Evolutionary conservation across 768 basidiomycete genomes (phyloP).

Genomic region (Boletus tomentosulus): DNA sequence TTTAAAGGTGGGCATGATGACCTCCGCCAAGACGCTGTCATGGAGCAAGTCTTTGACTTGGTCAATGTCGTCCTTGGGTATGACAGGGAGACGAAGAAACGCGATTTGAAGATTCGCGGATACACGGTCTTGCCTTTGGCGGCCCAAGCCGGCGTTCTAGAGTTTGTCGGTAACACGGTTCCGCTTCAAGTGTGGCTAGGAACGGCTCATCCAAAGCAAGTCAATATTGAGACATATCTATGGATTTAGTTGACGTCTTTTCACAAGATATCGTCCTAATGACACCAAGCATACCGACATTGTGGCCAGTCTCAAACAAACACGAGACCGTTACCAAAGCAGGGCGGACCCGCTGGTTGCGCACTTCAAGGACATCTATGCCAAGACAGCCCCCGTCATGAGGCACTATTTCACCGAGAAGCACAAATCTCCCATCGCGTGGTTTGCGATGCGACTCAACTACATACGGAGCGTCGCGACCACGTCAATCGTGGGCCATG

Average conservation of each 20-base stretch:
- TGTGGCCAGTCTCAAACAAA: constrained; percentile 24
- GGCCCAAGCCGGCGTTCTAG: constrained; percentile 75
- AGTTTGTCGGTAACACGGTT: constrained; percentile 81
- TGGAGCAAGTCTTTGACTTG: constrained; percentile 95
- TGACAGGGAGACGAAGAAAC: constrained; percentile 73
- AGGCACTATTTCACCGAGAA: constrained; percentile 91
- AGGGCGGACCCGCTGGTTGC: constrained; percentile 29
- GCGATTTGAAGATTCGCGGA: constrained; percentile 69
- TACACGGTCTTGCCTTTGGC: constrained; percentile 90
- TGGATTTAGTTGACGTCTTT: background rate
- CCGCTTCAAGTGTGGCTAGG: constrained; percentile 62
- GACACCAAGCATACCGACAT: constrained; percentile 43
- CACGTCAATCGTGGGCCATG: constrained; percentile 89
- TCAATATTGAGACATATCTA: background rate
- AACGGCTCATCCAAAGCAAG: constrained; percentile 59
- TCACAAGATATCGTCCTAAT: constrained; percentile 58
- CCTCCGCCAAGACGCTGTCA: constrained; percentile 93
- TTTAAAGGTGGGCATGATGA: constrained; percentile 94
- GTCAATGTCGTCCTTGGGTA: constrained; percentile 72
- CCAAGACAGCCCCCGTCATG: constrained; percentile 77
- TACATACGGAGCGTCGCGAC: constrained; percentile 93
- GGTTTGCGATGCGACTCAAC: constrained; percentile 87
- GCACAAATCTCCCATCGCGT: constrained; percentile 82
- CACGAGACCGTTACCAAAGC: constrained; percentile 31
- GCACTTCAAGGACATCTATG: constrained; percentile 36